These are phyloP conservation scores for Aspergillus phoenicis DNA, from an alignment of 2,329 filamentous ascomycete genomes.

Conservation along the genomic window DNA sequence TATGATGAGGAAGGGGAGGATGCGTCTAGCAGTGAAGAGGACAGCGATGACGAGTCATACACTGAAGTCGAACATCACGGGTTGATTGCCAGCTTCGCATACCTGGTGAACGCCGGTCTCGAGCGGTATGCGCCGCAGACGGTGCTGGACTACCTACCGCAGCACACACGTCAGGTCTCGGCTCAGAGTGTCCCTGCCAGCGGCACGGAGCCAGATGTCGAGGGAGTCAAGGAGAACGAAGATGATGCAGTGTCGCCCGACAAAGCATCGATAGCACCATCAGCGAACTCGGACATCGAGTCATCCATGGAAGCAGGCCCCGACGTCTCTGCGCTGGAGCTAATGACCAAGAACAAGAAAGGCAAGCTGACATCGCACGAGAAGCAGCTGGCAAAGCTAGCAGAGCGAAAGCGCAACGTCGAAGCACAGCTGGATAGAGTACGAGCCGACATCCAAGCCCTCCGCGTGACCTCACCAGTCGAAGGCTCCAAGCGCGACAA, in stretches of 20 bases:
- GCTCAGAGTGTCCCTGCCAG: background rate
- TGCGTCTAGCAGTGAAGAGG: background rate
- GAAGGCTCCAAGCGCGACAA: constrained; percentile 16
- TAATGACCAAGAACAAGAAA: constrained; percentile 32
- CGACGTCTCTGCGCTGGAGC: constrained; percentile 26
- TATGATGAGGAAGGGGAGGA: constrained; percentile 4
- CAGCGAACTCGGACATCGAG: constrained; percentile 22
- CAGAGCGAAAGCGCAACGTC: constrained; percentile 43
- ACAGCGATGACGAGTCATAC: constrained; percentile 23
- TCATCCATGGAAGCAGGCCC: constrained; percentile 26
- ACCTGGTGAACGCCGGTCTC: constrained; percentile 45
- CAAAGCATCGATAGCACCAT: constrained; percentile 18
- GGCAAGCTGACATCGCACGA: constrained; percentile 41
- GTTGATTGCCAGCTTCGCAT: constrained; percentile 40
- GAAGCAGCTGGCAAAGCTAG: constrained; percentile 48
- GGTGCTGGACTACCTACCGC: constrained; percentile 52
- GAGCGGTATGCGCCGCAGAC: constrained; percentile 56
- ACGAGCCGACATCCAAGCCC: constrained; percentile 37
- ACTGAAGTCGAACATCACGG: constrained; percentile 33
- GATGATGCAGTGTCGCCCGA: constrained; percentile 17
- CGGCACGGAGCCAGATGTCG: background rate
- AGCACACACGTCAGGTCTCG: constrained; percentile 24
- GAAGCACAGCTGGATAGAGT: constrained; percentile 42
- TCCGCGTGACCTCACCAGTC: constrained; percentile 20
- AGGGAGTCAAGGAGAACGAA: background rate